A percentile compares a stretch with the other conserved stretches of the same genome.
phyloP scores from a whole-genome alignment of 139 green algal genomes.

The Yamagishiella unicocca region DNA sequence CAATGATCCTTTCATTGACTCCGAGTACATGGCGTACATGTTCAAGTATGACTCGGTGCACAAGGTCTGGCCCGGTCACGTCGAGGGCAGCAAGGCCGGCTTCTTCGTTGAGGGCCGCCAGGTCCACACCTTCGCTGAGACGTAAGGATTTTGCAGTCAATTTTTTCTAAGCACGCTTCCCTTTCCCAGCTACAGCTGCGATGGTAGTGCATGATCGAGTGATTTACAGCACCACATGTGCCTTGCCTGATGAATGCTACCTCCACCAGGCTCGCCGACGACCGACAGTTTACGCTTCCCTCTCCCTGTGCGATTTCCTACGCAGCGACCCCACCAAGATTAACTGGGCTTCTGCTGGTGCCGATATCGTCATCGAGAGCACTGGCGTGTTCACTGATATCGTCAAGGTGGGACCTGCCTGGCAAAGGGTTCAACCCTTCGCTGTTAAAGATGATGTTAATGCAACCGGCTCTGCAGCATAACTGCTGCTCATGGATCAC shows the following conservation, averaged over 20 bases:
- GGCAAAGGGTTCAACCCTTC: too few species aligned
- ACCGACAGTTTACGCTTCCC: too few species aligned
- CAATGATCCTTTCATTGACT: conserved; percentile 94
- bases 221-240: too few species aligned
- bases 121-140: conserved; percentile 80
- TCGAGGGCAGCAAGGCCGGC: conserved; percentile 60
- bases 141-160: conserved; percentile 54
- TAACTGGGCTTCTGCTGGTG: conserved; percentile 83
- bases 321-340: conserved; percentile 89
- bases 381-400: conserved; percentile 96
- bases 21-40: conserved; percentile 81
- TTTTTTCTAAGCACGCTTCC: neutral
- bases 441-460: too few species aligned
- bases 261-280: too few species aligned
- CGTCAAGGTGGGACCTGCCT: conserved; percentile 74
- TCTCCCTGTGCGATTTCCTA: too few species aligned
- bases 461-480: too few species aligned
- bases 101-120: conserved; percentile 81
- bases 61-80: conserved; percentile 71
- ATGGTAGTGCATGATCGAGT: too few species aligned
- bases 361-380: conserved; percentile 91
- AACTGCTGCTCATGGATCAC: too few species aligned
- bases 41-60: conserved; percentile 94
- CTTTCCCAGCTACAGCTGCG: too few species aligned
- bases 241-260: too few species aligned